Evolutionary conservation across 768 basidiomycete species (phyloP).

Genomic region (Lactifluus hygrophoroides): DNA sequence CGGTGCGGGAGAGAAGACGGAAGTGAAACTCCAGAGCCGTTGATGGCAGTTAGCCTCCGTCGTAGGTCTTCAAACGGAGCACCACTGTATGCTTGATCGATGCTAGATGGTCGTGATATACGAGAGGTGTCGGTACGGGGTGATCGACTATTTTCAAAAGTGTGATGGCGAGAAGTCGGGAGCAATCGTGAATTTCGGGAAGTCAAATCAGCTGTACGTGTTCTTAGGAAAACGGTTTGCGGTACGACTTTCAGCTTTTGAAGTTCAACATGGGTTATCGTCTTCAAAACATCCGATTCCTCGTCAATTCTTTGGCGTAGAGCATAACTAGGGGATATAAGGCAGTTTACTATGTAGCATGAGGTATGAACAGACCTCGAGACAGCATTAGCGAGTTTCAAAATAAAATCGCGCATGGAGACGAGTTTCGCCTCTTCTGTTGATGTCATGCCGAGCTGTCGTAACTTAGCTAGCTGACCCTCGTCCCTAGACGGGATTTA

Average conservation of each 20-base stretch:
- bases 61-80: slow-evolving; percentile 74
- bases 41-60: slow-evolving; percentile 64
- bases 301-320: slow-evolving; percentile 55
- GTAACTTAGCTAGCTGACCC: slow-evolving; percentile 61
- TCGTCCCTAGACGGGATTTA: slow-evolving; percentile 54
- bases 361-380: slow-evolving; percentile 41
- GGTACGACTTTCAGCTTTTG: slow-evolving; percentile 85
- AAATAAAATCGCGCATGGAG: slow-evolving; percentile 83
- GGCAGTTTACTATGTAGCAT: background rate
- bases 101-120: slow-evolving; percentile 39
- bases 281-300: slow-evolving; percentile 55
- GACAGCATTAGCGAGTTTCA: slow-evolving; percentile 72
- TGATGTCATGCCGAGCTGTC: slow-evolving; percentile 78
- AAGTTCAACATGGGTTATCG: slow-evolving; percentile 63
- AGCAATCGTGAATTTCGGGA: slow-evolving; percentile 31
- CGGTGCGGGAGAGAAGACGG: slow-evolving; percentile 34
- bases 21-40: slow-evolving; percentile 61
- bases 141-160: slow-evolving; percentile 33
- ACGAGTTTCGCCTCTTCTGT: slow-evolving; percentile 78
- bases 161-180: slow-evolving; percentile 34
- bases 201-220: slow-evolving; percentile 36
- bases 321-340: slow-evolving; percentile 44
- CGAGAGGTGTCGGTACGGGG: slow-evolving; percentile 44
- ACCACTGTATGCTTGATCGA: slow-evolving; percentile 38
- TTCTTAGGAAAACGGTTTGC: slow-evolving; percentile 80